Evolutionary conservation across 1,284 basidiomycete species (phyloP), one percentile per base, ranked within the genome.

Genomic region (Apiotrichum laibachii): DNA sequence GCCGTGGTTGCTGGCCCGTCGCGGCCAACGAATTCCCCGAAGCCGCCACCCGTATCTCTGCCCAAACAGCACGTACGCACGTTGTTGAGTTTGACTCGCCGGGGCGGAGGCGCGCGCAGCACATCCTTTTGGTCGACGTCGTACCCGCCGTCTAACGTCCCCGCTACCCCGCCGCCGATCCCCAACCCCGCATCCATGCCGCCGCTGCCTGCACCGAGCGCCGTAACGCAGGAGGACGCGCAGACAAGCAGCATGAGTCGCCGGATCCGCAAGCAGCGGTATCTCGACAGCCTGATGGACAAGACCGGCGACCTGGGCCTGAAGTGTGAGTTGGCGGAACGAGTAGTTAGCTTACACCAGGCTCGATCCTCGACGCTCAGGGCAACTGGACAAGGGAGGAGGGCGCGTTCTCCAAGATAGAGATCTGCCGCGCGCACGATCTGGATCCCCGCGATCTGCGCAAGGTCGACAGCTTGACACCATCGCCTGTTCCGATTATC

Each of bases 371-470:
- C 61, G 91, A 94, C 75, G 81, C 85, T 31, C 85, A 88, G 75
- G 91, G 90, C 83, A 87, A 88, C 69, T 90, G 96, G 67, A 89
- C 89, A 75, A 90, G 87, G 34, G 91, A 92, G 57, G 92, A 90
- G 44, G 91, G 92, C 22, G 86, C 89, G 69, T 94, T 95, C 79
- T 90, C 88, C 70, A 91, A 90, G 77, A 86, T 88, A 46, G 90
- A 93, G 69, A 82, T 99, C 53, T 93, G 91, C 77, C 80, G 84
- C 45, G 89, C 94, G 72, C 90, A 97, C 77, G 85, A 87, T 67
- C 80, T 98, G 57, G 88, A 94, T 80, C 90, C 92, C 64, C 88
- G 95, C 81, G 95, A 99, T 80, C 82, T 99, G 45, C 88, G 95
- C 58, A 97, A 97, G 81, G 92, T 99, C 68, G 95, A 98, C 80